Conservation (phyloP, 768 basidiomycete species). For the Naematelia encephala region DNA sequence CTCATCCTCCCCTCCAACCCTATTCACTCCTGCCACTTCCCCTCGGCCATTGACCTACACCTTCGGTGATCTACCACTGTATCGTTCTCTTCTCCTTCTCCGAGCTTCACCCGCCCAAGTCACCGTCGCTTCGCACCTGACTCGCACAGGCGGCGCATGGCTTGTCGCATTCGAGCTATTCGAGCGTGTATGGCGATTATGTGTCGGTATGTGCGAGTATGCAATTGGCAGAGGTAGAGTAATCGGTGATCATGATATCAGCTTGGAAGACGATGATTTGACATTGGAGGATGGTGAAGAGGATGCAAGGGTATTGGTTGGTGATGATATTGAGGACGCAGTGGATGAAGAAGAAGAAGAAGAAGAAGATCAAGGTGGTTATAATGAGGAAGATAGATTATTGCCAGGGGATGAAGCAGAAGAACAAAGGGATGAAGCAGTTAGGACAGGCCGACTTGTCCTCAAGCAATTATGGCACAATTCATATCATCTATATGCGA, state of each 20-base stretch:
- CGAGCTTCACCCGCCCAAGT: constrained; percentile 20
- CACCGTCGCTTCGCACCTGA: neutral
- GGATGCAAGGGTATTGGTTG: constrained; percentile 23
- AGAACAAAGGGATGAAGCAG: constrained; percentile 22
- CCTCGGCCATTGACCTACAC: constrained; percentile 25
- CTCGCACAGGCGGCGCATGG: constrained; percentile 28
- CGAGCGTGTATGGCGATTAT: constrained; percentile 35
- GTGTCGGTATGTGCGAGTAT: constrained; percentile 46
- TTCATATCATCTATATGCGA: constrained; percentile 31
- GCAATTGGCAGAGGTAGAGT: constrained; percentile 35
- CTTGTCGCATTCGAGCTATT: constrained; percentile 35
- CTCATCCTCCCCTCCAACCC: constrained; percentile 19
- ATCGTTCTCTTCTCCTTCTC: constrained; percentile 30
- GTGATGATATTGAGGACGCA: constrained; percentile 3
- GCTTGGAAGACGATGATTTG: constrained; percentile 14
- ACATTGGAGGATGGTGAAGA: constrained; percentile 32
- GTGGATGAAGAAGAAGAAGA: constrained; percentile 1
- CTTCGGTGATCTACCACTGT: constrained; percentile 41
- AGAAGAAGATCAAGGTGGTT: neutral
- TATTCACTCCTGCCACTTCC: neutral
- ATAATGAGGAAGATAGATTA: neutral
- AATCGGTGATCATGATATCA: neutral
- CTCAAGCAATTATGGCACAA: constrained; percentile 35
- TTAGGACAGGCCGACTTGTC: constrained; percentile 27
- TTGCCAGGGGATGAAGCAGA: constrained; percentile 3